These are phyloP conservation scores for Quercus lobata DNA, from an alignment of 331 rosid genomes.

Conservation along the genomic window DNA sequence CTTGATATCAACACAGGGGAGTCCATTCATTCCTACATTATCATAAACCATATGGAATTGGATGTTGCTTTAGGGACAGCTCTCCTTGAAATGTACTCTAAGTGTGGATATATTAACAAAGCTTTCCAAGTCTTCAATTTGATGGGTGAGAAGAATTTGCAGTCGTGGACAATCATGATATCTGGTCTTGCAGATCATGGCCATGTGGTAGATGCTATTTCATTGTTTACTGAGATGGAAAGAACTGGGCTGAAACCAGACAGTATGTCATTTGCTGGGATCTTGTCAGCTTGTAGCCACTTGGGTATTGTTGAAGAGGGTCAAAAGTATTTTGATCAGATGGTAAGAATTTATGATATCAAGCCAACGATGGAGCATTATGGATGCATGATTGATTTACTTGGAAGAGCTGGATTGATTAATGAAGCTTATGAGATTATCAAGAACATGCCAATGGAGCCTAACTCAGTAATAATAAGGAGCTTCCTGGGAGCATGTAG, in stretches of 20 bases:
- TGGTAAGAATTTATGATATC: slow-evolving; percentile 43
- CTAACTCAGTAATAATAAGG: slow-evolving; percentile 50
- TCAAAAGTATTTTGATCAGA: slow-evolving; percentile 42
- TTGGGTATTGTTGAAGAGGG: slow-evolving; percentile 55
- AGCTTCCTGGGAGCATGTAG: slow-evolving; percentile 62
- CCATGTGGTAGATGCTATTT: slow-evolving; percentile 29
- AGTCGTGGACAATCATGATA: slow-evolving; percentile 62
- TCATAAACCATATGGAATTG: slow-evolving; percentile 22
- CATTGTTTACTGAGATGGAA: slow-evolving; percentile 45
- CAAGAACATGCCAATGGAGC: slow-evolving; percentile 50
- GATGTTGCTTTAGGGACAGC: slow-evolving; percentile 54
- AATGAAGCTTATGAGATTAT: slow-evolving; percentile 47
- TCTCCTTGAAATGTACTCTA: slow-evolving; percentile 51
- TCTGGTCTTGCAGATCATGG: slow-evolving; percentile 63
- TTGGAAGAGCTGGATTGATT: slow-evolving; percentile 62
- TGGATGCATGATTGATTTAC: slow-evolving; percentile 69
- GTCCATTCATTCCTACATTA: slow-evolving; percentile 47
- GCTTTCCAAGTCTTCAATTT: slow-evolving; percentile 40
- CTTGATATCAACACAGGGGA: slow-evolving; percentile 30
- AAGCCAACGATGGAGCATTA: slow-evolving; percentile 55
- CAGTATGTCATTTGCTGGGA: slow-evolving; percentile 45
- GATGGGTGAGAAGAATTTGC: slow-evolving; percentile 46
- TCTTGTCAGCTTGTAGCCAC: slow-evolving; percentile 74
- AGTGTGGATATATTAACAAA: slow-evolving; percentile 43
- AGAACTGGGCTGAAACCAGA: slow-evolving; percentile 41